Conservation (phyloP, 495 filamentous ascomycete genomes). For the Trichocladium uniseriatum region DNA sequence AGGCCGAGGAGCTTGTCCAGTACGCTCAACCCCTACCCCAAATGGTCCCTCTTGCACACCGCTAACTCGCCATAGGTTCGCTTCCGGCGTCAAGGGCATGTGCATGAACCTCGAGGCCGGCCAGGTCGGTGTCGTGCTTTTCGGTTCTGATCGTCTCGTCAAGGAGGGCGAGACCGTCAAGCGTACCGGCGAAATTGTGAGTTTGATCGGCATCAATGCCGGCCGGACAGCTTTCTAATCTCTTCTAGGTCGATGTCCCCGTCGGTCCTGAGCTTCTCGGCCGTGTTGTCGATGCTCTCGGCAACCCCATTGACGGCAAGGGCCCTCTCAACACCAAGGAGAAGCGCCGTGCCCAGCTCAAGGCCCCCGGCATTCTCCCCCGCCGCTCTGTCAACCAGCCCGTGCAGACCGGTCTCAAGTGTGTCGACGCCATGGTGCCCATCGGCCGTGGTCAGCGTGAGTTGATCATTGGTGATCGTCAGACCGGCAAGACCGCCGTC, state of each 20-base stretch:
- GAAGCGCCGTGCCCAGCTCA: slow-evolving; percentile 95
- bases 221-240: slow-evolving; percentile 1
- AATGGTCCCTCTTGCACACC: neutral
- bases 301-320: slow-evolving; percentile 99
- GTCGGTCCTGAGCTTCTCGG: slow-evolving; percentile 88
- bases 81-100: slow-evolving; percentile 99
- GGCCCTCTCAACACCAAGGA: slow-evolving; percentile 84
- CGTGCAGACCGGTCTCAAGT: slow-evolving; percentile 98
- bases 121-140: slow-evolving; percentile 99
- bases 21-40: slow-evolving; percentile 45
- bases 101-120: slow-evolving; percentile 99
- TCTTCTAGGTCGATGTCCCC: slow-evolving; percentile 80
- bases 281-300: slow-evolving; percentile 96
- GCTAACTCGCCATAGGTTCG: slow-evolving; percentile 59
- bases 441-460: slow-evolving; percentile 99
- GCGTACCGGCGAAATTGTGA: slow-evolving; percentile 98
- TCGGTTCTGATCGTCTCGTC: slow-evolving; percentile 99
- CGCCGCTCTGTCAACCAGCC: slow-evolving; percentile 95
- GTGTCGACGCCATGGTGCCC: slow-evolving; percentile 98
- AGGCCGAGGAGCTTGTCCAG: slow-evolving; percentile 99
- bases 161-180: slow-evolving; percentile 99
- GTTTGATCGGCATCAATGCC: slow-evolving; percentile 27
- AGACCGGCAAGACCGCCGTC: slow-evolving; percentile 99
- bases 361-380: slow-evolving; percentile 97
- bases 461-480: slow-evolving; percentile 99